These are phyloP conservation scores for Aspergillus tamarii DNA, from an alignment of 2,329 filamentous ascomycete species.

Conservation along the genomic window DNA sequence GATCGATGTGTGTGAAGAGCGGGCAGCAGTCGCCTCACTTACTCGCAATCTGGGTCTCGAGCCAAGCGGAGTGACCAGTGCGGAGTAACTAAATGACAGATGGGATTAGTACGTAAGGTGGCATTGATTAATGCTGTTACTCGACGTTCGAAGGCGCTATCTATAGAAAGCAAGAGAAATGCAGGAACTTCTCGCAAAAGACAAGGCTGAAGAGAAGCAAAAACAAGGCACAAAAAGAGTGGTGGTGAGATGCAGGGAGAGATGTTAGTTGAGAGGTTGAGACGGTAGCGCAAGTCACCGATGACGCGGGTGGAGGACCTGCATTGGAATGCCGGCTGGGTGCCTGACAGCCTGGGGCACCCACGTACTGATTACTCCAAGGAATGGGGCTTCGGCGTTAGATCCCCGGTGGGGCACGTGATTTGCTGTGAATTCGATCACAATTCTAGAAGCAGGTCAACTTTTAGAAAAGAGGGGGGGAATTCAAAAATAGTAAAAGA, in stretches of 20 bases:
- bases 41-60: conserved; percentile 4
- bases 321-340: neutral
- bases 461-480: too few species aligned
- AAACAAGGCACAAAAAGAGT: conserved; percentile 3
- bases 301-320: conserved; percentile 39
- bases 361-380: too few species aligned
- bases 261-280: conserved; percentile 25
- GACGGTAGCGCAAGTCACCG: conserved; percentile 19
- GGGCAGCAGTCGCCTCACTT: neutral
- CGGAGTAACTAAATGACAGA: conserved; percentile 8
- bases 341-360: conserved; percentile 29
- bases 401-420: neutral
- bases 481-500: neutral
- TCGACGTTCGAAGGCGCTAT: conserved; percentile 7
- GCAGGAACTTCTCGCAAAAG: neutral
- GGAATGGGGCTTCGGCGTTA: neutral
- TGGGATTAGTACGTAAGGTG: neutral
- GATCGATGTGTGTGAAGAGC: conserved; percentile 10
- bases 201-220: conserved; percentile 1
- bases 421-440: neutral
- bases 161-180: neutral
- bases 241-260: conserved; percentile 11
- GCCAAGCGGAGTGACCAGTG: conserved; percentile 4
- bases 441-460: neutral
- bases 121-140: conserved; percentile 3